These are phyloP conservation scores for Mycena belliarum DNA, from an alignment of 768 basidiomycete species.

Conservation along the genomic window DNA sequence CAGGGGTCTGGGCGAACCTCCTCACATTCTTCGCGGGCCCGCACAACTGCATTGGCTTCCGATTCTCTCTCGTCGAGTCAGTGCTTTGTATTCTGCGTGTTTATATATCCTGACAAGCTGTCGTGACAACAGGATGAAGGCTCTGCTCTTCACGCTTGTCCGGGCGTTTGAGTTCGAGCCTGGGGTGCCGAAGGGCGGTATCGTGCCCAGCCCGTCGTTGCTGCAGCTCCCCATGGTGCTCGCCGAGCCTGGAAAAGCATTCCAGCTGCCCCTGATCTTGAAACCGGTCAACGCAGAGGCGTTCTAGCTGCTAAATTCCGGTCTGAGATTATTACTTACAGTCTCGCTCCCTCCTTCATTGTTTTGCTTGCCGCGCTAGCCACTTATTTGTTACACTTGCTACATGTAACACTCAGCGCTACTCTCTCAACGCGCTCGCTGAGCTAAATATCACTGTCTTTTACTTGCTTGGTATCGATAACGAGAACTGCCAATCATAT, in stretches of 20 bases:
- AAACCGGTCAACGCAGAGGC: too few relatives aligned
- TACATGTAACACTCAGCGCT: too few relatives aligned
- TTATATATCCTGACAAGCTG: neutral
- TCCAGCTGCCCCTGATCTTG: conserved; percentile 12
- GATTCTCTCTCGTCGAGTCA: conserved; percentile 30
- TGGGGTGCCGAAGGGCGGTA: conserved; percentile 27
- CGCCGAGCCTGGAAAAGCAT: neutral
- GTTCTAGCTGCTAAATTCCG: too few relatives aligned
- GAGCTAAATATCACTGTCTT: too few relatives aligned
- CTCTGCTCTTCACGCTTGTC: conserved; percentile 33
- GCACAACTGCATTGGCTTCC: conserved; percentile 46
- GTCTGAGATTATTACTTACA: too few relatives aligned
- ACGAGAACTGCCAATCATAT: too few relatives aligned
- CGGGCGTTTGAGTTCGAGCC: conserved; percentile 35
- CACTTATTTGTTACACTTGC: too few relatives aligned
- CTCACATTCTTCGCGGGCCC: conserved; percentile 15
- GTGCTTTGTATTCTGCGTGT: neutral
- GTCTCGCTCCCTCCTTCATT: too few relatives aligned
- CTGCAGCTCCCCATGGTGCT: neutral
- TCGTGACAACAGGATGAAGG: conserved; percentile 27
- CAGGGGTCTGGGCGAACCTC: neutral
- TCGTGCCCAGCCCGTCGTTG: conserved; percentile 13
- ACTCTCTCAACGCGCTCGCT: too few relatives aligned
- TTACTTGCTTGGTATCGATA: too few relatives aligned
- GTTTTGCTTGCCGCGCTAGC: too few relatives aligned